These are phyloP conservation scores for Glonium stellatum DNA, from an alignment of 495 filamentous ascomycete species.

Conservation along the genomic window DNA sequence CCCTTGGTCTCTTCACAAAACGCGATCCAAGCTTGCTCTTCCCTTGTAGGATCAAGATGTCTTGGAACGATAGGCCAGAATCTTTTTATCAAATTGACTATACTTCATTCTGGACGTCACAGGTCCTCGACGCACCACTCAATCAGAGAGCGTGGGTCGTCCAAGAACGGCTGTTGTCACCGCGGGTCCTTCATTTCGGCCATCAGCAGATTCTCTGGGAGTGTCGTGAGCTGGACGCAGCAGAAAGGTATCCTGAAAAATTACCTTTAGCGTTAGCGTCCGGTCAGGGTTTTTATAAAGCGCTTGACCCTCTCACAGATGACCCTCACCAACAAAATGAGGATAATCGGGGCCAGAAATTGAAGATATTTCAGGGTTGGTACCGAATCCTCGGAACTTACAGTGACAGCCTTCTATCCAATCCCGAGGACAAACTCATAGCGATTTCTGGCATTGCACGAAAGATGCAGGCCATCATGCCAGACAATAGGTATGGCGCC, in stretches of 20 bases:
- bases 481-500: too few species aligned
- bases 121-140: background rate
- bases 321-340: too few species aligned
- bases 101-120: background rate
- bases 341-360: too few species aligned
- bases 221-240: background rate
- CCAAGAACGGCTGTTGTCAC: constrained; percentile 5
- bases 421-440: too few species aligned
- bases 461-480: too few species aligned
- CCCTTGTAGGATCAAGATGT: background rate
- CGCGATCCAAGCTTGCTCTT: background rate
- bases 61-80: background rate
- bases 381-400: too few species aligned
- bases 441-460: too few species aligned
- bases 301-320: too few species aligned
- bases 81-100: background rate
- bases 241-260: background rate
- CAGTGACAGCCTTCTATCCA: too few species aligned
- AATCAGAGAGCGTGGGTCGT: background rate
- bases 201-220: background rate
- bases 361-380: too few species aligned
- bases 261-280: background rate
- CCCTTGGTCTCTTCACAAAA: background rate
- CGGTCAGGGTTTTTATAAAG: too few species aligned
- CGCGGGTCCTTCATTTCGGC: constrained; percentile 2